Evolutionary conservation across 1,284 basidiomycete species (phyloP).

Genomic region (Coriolopsis trogii): DNA sequence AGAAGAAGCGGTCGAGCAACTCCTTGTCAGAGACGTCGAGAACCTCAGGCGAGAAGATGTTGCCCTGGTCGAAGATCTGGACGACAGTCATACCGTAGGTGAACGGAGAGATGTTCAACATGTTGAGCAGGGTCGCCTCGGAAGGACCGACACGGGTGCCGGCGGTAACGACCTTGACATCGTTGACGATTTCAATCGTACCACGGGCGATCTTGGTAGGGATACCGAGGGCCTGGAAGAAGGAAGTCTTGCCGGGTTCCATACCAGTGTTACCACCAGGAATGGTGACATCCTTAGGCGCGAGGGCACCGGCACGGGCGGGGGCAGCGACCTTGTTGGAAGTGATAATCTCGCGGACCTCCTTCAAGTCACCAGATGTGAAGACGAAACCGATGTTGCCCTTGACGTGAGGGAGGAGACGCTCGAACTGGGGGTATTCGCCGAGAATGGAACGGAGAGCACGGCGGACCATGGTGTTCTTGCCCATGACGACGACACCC

Average conservation of each 20-base stretch:
- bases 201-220: constrained; percentile 99
- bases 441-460: constrained; percentile 89
- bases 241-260: constrained; percentile 99
- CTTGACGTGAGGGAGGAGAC: constrained; percentile 92
- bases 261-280: constrained; percentile 99
- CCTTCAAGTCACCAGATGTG: constrained; percentile 92
- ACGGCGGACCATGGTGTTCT: constrained; percentile 99
- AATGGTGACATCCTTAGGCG: constrained; percentile 91
- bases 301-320: constrained; percentile 96
- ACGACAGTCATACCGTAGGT: constrained; percentile 98
- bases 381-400: constrained; percentile 99
- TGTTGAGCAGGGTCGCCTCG: constrained; percentile 98
- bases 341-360: constrained; percentile 89
- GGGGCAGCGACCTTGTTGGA: constrained; percentile 98
- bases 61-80: constrained; percentile 92
- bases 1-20: constrained; percentile 89
- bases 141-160: constrained; percentile 95
- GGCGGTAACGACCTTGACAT: constrained; percentile 93
- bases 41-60: constrained; percentile 88
- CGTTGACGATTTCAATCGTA: constrained; percentile 99
- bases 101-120: constrained; percentile 99
- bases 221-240: constrained; percentile 99
- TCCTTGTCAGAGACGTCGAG: constrained; percentile 94
- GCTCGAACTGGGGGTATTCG: constrained; percentile 95
- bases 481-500: constrained; percentile 98